phyloP scores from a whole-genome alignment of 2,329 filamentous ascomycete species.

The Alternaria sp. region DNA sequence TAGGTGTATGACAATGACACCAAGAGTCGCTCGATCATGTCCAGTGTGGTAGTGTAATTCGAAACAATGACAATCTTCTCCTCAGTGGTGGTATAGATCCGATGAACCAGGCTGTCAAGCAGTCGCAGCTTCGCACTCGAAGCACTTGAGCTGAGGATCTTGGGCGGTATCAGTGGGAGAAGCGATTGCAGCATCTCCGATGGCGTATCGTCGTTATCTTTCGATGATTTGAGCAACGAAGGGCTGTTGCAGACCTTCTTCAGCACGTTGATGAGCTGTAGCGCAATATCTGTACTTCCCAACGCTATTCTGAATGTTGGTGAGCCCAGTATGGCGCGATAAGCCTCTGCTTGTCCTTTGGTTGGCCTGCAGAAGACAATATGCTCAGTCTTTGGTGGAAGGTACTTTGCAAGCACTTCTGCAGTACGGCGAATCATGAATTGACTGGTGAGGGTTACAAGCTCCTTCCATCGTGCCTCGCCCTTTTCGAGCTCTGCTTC shows the following conservation, averaged over 20 bases:
- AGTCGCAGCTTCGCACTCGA: slow-evolving; percentile 71
- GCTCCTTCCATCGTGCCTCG: slow-evolving; percentile 65
- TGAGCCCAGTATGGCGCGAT: slow-evolving; percentile 69
- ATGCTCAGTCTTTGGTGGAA: slow-evolving; percentile 72
- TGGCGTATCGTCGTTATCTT: slow-evolving; percentile 55
- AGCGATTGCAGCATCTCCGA: slow-evolving; percentile 53
- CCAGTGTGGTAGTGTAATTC: slow-evolving; percentile 75
- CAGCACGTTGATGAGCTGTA: slow-evolving; percentile 73
- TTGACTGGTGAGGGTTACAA: slow-evolving; percentile 65
- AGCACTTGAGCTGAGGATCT: slow-evolving; percentile 62
- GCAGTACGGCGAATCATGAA: slow-evolving; percentile 72
- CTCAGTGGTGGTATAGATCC: slow-evolving; percentile 64
- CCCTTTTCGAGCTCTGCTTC: slow-evolving; percentile 69
- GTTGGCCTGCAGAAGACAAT: slow-evolving; percentile 71
- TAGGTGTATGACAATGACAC: slow-evolving; percentile 66
- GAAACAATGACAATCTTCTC: slow-evolving; percentile 80
- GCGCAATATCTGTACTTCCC: slow-evolving; percentile 66
- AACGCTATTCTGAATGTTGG: slow-evolving; percentile 68
- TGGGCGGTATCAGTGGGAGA: slow-evolving; percentile 61
- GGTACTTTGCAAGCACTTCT: slow-evolving; percentile 69
- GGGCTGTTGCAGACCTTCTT: slow-evolving; percentile 80
- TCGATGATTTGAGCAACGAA: slow-evolving; percentile 63
- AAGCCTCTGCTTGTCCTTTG: slow-evolving; percentile 64
- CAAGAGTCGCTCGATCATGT: slow-evolving; percentile 68
- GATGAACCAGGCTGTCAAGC: slow-evolving; percentile 69